Base-by-base conservation (phyloP, 352 stramenopile genomes). In the Phytophthora litchii region DNA sequence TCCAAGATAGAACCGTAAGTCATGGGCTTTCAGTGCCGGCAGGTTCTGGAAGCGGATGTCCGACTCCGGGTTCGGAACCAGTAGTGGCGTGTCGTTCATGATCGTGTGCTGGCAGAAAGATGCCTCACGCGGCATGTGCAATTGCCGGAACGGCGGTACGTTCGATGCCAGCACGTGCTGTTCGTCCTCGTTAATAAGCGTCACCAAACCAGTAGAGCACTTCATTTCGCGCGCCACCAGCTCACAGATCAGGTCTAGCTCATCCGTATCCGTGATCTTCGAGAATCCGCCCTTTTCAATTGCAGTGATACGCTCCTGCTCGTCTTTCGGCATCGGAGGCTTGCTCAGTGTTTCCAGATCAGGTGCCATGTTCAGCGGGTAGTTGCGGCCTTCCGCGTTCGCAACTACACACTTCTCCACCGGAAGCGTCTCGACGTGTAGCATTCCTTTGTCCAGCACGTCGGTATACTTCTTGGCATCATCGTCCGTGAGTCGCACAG, bases 81-180 rank as follows among this genome's bases (percentile, higher is more conserved):
- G 54, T 23, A 92, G 54, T 9, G 82, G 80, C 67, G 76, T 71
- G 37, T 77, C 44, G 12, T 80, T 77, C 78, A 92, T 79, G 54
- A 92, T 79, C 14, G 70, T 80, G 55, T 90, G 83, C 32, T 80
- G 69, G 41, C 83, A 92, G 57, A 92, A 86, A 16, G 72, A 75
- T n/a, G 86, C 52, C 14, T 85, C 62, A 6, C 79, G 79, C 17
- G 77, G 70, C 55, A 87, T 85, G 38, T 71, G 56, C 9, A 78
- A 36, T 23, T 64, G 54, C 19, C 72, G 61, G 36, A 81, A 64
- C 2, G 58, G 51, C 29, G 35, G 41, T 43, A 67, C 34, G 37
- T 67, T 67, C 29, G 73, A 77, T 12, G 78, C 74, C 23, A 82
- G 56, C 14, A 89, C 65, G 35, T 73, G 70, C 35, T 82, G 68